phyloP scores from a whole-genome alignment of 495 filamentous ascomycete genomes.

The Tuber umbilicatum region DNA sequence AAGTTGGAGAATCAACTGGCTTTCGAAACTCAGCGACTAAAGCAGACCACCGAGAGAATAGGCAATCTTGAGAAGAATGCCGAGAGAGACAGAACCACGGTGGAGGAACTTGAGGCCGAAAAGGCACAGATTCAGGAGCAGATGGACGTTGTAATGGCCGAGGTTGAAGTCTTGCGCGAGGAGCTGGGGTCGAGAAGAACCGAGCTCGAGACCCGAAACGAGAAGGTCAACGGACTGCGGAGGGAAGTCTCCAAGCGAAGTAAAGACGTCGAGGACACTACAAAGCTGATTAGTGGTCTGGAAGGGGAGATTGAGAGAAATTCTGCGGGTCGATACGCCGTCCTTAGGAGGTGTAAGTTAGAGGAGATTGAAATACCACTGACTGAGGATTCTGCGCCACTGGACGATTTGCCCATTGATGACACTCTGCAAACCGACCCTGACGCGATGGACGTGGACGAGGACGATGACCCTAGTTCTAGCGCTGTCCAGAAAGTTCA shows the following conservation, averaged over 20 bases:
- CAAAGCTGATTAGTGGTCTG: slow-evolving; percentile 67
- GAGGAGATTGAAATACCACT: slow-evolving; percentile 87
- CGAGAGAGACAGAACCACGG: slow-evolving; percentile 57
- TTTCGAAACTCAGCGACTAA: slow-evolving; percentile 67
- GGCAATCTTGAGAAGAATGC: slow-evolving; percentile 58
- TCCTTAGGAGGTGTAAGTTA: slow-evolving; percentile 83
- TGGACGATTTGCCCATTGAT: slow-evolving; percentile 81
- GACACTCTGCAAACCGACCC: slow-evolving; percentile 64
- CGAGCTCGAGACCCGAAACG: slow-evolving; percentile 59
- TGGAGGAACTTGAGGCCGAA: slow-evolving; percentile 63
- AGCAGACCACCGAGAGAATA: slow-evolving; percentile 63
- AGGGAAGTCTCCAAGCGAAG: slow-evolving; percentile 76
- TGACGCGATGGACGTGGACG: slow-evolving; percentile 85
- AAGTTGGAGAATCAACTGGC: slow-evolving; percentile 69
- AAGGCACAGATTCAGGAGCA: slow-evolving; percentile 66
- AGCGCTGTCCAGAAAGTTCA: slow-evolving; percentile 50
- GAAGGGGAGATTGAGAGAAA: slow-evolving; percentile 79
- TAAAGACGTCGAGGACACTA: slow-evolving; percentile 69
- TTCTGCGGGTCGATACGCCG: slow-evolving; percentile 69
- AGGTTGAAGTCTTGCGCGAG: slow-evolving; percentile 69
- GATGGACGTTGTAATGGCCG: slow-evolving; percentile 64
- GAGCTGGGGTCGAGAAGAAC: slow-evolving; percentile 60
- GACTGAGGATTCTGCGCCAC: slow-evolving; percentile 58
- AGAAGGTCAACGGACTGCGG: slow-evolving; percentile 74
- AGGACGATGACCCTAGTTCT: slow-evolving; percentile 52